Evolutionary conservation across 306 rosid genomes (phyloP).

Genomic region (Prunus dulcis): DNA sequence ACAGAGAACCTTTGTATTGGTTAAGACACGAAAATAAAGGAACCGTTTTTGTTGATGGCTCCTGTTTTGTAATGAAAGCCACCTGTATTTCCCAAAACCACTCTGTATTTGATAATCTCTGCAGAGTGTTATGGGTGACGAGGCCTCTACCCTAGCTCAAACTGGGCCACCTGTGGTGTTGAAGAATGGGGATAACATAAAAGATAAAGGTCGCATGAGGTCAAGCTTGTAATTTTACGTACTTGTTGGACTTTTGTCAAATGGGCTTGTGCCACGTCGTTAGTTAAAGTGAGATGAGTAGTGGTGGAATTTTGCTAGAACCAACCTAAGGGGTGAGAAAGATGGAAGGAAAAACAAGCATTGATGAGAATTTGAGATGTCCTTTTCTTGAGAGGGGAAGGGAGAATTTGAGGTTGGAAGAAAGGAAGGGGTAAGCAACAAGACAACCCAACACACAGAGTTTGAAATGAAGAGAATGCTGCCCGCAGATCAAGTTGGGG

Average conservation of each 20-base stretch:
- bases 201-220: neutral
- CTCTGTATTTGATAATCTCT: neutral
- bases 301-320: neutral
- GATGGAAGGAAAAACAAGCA: no score
- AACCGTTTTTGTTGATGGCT: neutral
- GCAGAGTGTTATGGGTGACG: neutral
- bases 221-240: neutral
- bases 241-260: neutral
- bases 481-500: neutral
- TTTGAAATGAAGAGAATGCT: no score
- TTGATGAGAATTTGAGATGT: neutral
- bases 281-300: neutral
- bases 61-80: neutral
- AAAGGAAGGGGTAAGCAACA: neutral
- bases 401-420: neutral
- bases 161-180: neutral
- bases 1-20: constrained; percentile 14
- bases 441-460: no score
- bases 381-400: constrained; percentile 13
- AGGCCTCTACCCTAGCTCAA: neutral
- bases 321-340: no score
- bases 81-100: neutral
- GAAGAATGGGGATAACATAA: neutral
- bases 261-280: neutral
- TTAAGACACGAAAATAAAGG: neutral